Conservation (phyloP, 805 yeast genomes). For the Kluyveromyces aestuarii region DNA sequence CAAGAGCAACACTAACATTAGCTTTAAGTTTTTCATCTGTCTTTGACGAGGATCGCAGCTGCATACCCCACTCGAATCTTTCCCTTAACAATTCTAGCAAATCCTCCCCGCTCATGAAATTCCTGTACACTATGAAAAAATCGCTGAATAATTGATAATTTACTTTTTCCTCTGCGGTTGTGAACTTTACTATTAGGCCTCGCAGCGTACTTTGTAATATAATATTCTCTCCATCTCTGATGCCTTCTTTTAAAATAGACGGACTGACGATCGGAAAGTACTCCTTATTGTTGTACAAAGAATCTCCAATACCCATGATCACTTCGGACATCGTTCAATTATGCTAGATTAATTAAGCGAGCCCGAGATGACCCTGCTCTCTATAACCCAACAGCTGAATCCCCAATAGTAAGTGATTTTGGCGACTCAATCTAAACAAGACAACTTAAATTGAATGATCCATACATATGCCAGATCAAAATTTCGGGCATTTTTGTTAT, state of each 20-base stretch:
- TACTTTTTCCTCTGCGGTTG: constrained; percentile 58
- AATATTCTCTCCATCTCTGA: constrained; percentile 7
- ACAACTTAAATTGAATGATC: too few species aligned
- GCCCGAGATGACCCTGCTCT: background rate
- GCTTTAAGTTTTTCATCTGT: constrained; percentile 25
- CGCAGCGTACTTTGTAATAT: constrained; percentile 21
- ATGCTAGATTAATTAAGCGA: background rate
- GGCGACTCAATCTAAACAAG: background rate
- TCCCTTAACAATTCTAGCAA: constrained; percentile 53
- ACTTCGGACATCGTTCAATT: background rate
- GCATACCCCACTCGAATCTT: constrained; percentile 66
- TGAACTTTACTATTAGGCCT: constrained; percentile 46
- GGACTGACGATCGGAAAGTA: constrained; percentile 25
- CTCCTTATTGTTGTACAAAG: constrained; percentile 6
- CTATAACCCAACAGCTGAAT: background rate
- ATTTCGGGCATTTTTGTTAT: too few species aligned
- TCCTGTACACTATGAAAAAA: constrained; percentile 76
- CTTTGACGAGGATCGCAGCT: constrained; percentile 11
- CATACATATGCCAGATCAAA: too few species aligned
- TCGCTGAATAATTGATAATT: constrained; percentile 77
- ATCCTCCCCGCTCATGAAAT: constrained; percentile 49
- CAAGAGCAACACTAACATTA: constrained; percentile 56
- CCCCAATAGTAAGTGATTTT: background rate
- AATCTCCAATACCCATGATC: background rate
- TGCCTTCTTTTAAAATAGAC: constrained; percentile 16